Conservation (phyloP, 768 basidiomycete genomes). For the Lactarius akahatsu region DNA sequence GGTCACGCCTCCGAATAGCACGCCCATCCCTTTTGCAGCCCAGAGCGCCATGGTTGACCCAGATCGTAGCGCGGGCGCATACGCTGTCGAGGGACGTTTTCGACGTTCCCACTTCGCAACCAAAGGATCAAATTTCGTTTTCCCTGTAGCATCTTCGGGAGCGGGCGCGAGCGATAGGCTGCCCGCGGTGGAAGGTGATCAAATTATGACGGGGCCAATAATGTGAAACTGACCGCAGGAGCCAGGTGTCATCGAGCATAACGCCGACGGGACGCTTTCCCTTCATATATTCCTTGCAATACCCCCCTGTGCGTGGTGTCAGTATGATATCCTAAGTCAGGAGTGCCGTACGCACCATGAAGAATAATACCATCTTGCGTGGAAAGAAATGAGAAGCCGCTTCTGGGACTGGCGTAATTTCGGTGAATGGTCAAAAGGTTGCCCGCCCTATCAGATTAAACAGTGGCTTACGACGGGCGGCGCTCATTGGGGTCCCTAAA, state of each 20-base stretch:
- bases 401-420: constrained; percentile 53
- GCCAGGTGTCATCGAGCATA: constrained; percentile 91
- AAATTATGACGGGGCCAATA: background rate
- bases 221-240: constrained; percentile 57
- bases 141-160: constrained; percentile 35
- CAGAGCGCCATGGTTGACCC: constrained; percentile 90
- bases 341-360: constrained; percentile 50
- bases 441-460: background rate
- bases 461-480: constrained; percentile 61
- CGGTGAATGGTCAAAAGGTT: background rate
- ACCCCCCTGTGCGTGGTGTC: constrained; percentile 60
- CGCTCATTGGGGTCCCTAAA: constrained; percentile 62
- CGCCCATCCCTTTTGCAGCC: constrained; percentile 62
- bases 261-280: constrained; percentile 82
- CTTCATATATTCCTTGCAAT: constrained; percentile 86
- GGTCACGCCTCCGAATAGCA: constrained; percentile 86
- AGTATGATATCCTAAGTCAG: background rate
- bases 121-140: constrained; percentile 45
- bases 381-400: constrained; percentile 84
- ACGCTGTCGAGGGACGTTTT: constrained; percentile 67
- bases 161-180: constrained; percentile 2
- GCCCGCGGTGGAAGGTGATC: background rate
- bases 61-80: constrained; percentile 67
- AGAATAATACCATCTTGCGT: constrained; percentile 75
- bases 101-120: constrained; percentile 83